Conservation (phyloP, 2,329 filamentous ascomycete species). For the Orbilia oligospora region DNA sequence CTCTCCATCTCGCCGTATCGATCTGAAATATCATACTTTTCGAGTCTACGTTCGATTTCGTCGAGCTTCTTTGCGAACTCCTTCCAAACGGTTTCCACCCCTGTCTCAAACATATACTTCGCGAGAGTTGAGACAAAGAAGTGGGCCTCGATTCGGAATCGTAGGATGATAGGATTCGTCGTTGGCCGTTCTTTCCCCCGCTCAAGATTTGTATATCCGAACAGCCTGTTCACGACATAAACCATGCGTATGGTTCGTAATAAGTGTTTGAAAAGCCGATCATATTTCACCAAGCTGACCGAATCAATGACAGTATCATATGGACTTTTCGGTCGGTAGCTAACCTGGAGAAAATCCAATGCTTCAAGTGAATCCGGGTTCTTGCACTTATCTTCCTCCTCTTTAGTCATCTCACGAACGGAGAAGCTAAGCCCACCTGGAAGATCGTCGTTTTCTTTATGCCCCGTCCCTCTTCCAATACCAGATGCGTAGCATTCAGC, state of each 20-base stretch:
- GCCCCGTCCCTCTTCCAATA: slow-evolving; percentile 61
- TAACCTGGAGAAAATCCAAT: slow-evolving; percentile 90
- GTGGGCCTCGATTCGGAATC: slow-evolving; percentile 82
- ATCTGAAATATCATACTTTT: slow-evolving; percentile 59
- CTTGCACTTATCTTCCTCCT: slow-evolving; percentile 86
- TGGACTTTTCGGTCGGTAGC: slow-evolving; percentile 82
- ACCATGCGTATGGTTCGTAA: slow-evolving; percentile 83
- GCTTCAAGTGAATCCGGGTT: slow-evolving; percentile 86
- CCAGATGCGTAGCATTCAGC: slow-evolving; percentile 76
- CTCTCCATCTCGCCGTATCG: slow-evolving; percentile 69
- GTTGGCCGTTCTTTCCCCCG: background rate
- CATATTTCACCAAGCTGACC: slow-evolving; percentile 81
- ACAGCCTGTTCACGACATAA: slow-evolving; percentile 79
- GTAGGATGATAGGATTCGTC: slow-evolving; percentile 69
- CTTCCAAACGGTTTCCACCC: slow-evolving; percentile 80
- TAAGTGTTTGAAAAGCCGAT: slow-evolving; percentile 84
- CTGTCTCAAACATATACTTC: slow-evolving; percentile 84
- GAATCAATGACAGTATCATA: slow-evolving; percentile 81
- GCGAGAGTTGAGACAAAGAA: slow-evolving; percentile 82
- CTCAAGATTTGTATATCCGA: slow-evolving; percentile 66
- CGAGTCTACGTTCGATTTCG: slow-evolving; percentile 69
- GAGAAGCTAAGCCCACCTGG: slow-evolving; percentile 84
- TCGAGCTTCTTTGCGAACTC: slow-evolving; percentile 78
- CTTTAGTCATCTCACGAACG: slow-evolving; percentile 82
- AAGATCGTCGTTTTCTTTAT: slow-evolving; percentile 67